phyloP scores from a whole-genome alignment of 2,329 filamentous ascomycete species.

The Myriosclerotinia duriaeana region DNA sequence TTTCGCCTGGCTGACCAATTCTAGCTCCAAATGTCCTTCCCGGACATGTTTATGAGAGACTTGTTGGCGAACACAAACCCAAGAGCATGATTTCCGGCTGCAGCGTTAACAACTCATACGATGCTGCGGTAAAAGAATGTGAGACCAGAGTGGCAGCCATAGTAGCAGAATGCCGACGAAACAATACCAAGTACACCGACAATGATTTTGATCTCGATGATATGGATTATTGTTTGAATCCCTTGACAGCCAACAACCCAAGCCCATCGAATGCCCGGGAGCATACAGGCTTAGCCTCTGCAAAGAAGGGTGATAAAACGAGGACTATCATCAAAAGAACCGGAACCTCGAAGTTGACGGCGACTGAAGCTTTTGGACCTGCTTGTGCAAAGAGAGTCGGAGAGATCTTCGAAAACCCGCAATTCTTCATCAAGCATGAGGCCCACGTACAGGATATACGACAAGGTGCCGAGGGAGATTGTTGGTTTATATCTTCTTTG shows the following conservation, averaged over 20 bases:
- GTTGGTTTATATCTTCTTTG: slow-evolving; percentile 81
- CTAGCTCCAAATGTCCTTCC: slow-evolving; percentile 18
- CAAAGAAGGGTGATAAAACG: slow-evolving; percentile 3
- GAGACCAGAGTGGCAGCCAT: slow-evolving; percentile 60
- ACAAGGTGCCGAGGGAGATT: slow-evolving; percentile 77
- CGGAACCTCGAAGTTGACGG: slow-evolving; percentile 21
- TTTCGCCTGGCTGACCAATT: neutral
- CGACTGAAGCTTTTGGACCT: slow-evolving; percentile 27
- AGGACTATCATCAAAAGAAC: slow-evolving; percentile 22
- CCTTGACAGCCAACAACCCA: slow-evolving; percentile 15
- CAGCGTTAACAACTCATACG: slow-evolving; percentile 58
- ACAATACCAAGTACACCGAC: slow-evolving; percentile 81
- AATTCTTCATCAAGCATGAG: slow-evolving; percentile 75
- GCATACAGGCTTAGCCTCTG: neutral
- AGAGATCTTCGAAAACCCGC: slow-evolving; percentile 74
- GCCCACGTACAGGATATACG: slow-evolving; percentile 70
- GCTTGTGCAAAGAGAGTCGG: slow-evolving; percentile 58
- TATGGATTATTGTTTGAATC: slow-evolving; percentile 26
- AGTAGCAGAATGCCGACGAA: slow-evolving; percentile 61
- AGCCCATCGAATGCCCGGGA: neutral
- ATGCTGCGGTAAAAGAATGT: slow-evolving; percentile 68
- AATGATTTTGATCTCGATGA: slow-evolving; percentile 75
- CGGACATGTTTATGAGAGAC: slow-evolving; percentile 8
- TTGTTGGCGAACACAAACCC: neutral
- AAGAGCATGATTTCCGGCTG: neutral